Percentiles rank a stretch among this genome's conserved stretches.
These are phyloP conservation scores for Chlamydomonas schloesseri DNA, from an alignment of 139 green algal genomes.

Conservation along the genomic window DNA sequence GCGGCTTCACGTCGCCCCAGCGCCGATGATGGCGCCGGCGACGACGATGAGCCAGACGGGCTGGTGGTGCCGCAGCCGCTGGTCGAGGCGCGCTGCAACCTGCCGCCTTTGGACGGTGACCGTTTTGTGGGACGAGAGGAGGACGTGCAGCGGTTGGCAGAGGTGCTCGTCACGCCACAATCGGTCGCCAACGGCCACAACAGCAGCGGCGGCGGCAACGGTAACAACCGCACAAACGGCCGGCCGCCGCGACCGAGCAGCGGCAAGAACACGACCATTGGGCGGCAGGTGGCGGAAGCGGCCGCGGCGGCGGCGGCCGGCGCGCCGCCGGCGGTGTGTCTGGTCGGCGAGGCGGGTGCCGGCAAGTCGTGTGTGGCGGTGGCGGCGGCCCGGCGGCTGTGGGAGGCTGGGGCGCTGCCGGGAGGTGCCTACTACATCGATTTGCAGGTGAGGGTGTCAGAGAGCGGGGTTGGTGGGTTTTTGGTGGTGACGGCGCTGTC, in stretches of 20 bases:
- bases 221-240: background rate
- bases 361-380: slow-evolving; percentile 34
- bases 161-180: background rate
- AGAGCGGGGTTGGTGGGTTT: no score
- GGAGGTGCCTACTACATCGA: slow-evolving; percentile 41
- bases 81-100: slow-evolving; percentile 25
- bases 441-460: background rate
- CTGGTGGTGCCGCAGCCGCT: no score
- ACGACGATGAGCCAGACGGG: no score
- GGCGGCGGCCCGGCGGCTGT: slow-evolving; percentile 40
- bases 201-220: background rate
- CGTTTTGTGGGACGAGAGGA: slow-evolving; percentile 37
- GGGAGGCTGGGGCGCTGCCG: slow-evolving; percentile 14
- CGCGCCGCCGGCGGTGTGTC: background rate
- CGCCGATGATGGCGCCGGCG: background rate
- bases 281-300: background rate
- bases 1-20: background rate
- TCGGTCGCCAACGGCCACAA: background rate
- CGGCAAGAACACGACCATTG: no score
- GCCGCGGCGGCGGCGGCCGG: background rate
- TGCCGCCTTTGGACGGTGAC: slow-evolving; percentile 25
- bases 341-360: slow-evolving; percentile 8
- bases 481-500: no score
- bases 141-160: background rate
- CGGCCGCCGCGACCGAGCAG: background rate